A percentile compares a stretch with the other conserved stretches of the same genome.
Evolutionary conservation across 179 eudicot genomes (phyloP).

Genomic region (Beta macrorhiza): DNA sequence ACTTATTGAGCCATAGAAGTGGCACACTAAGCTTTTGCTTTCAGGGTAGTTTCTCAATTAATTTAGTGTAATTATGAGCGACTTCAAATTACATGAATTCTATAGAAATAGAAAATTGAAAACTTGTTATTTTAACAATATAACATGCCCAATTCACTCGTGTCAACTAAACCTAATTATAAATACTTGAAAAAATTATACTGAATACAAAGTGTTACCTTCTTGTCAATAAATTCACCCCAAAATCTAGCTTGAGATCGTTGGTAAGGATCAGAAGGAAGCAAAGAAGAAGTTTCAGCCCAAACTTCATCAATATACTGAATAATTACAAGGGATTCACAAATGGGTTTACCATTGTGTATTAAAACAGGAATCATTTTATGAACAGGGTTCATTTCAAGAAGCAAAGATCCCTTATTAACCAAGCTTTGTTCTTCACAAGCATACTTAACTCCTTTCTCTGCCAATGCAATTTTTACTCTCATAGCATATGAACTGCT

Average conservation of each 20-base stretch:
- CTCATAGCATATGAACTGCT: constrained; percentile 39
- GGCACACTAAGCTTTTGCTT: too few species aligned
- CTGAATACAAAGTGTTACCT: too few species aligned
- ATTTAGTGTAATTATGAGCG: too few species aligned
- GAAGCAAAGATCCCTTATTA: constrained; percentile 35
- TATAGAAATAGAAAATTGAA: too few species aligned
- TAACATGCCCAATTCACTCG: too few species aligned
- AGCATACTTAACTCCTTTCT: constrained; percentile 41
- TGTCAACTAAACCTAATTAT: too few species aligned
- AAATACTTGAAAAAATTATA: too few species aligned
- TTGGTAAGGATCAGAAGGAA: constrained; percentile 42
- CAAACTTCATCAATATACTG: constrained; percentile 49
- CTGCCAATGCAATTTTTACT: constrained; percentile 43
- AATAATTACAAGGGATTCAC: constrained; percentile 39
- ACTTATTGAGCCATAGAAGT: too few species aligned
- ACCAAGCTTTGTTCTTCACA: constrained; percentile 30
- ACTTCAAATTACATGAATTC: too few species aligned
- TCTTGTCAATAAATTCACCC: constrained; percentile 34
- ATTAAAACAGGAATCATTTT: constrained; percentile 47
- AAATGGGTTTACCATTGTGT: constrained; percentile 47
- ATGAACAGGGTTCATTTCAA: constrained; percentile 50
- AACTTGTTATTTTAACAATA: too few species aligned
- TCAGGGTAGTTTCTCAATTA: too few species aligned
- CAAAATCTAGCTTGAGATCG: constrained; percentile 45
- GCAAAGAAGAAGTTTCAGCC: constrained; percentile 21